These are phyloP conservation scores for Neonothopanus nambi DNA, from an alignment of 1,284 basidiomycete genomes.

Conservation along the genomic window DNA sequence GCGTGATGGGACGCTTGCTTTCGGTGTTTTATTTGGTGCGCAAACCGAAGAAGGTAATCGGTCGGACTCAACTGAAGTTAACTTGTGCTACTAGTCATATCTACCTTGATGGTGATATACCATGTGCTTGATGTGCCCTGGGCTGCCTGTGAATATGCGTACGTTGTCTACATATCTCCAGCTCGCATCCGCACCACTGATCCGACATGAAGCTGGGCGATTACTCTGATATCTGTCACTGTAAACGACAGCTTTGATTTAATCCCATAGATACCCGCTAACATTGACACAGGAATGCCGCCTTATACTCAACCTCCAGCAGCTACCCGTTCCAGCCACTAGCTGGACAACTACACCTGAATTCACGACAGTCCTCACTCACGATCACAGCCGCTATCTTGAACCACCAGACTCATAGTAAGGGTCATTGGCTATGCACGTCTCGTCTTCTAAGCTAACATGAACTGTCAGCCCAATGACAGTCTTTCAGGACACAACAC, in stretches of 20 bases:
- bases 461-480: constrained; percentile 7
- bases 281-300: constrained; percentile 26
- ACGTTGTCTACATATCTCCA: constrained; percentile 11
- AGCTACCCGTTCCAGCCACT: constrained; percentile 15
- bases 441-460: neutral
- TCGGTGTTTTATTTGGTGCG: constrained; percentile 16
- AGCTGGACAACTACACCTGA: constrained; percentile 20
- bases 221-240: constrained; percentile 21
- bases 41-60: neutral
- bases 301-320: constrained; percentile 31
- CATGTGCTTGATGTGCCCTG: constrained; percentile 21
- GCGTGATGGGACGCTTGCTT: constrained; percentile 20
- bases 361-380: constrained; percentile 27
- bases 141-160: constrained; percentile 27
- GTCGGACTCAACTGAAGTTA: neutral
- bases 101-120: constrained; percentile 23
- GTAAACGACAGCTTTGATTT: constrained; percentile 19
- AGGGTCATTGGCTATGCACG: neutral
- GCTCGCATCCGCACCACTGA: neutral
- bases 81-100: constrained; percentile 21
- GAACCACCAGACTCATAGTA: constrained; percentile 7
- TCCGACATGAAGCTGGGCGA: constrained; percentile 4
- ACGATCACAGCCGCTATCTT: constrained; percentile 5
- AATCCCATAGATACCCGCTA: neutral
- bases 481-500: neutral